phyloP scores from a whole-genome alignment of 1,284 basidiomycete species.

The Fistulina hepatica region DNA sequence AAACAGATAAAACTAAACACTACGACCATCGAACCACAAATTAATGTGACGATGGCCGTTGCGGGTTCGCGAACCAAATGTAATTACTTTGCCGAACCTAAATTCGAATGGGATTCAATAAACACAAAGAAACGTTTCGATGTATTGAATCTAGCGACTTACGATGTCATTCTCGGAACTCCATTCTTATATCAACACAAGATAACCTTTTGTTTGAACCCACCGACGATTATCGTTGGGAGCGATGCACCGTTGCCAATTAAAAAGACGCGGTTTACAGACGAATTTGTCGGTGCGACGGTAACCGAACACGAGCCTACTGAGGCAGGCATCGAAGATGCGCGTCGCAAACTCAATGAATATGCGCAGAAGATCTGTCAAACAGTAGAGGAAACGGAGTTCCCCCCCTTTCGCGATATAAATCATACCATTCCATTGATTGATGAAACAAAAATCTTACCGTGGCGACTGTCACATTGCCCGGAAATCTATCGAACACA shows the following conservation, averaged over 20 bases:
- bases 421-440: slow-evolving; percentile 23
- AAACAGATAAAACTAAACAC: not conserved
- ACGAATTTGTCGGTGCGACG: too few species aligned
- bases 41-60: not conserved
- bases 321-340: slow-evolving; percentile 1
- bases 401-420: slow-evolving; percentile 19
- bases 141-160: slow-evolving; percentile 9
- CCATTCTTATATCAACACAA: slow-evolving; percentile 10
- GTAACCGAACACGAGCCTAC: not conserved
- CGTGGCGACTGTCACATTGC: slow-evolving; percentile 7
- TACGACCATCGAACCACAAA: not conserved
- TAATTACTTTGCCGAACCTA: not conserved
- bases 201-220: slow-evolving; percentile 9
- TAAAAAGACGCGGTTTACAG: slow-evolving; percentile 10
- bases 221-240: slow-evolving; percentile 6
- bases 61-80: not conserved
- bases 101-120: slow-evolving; percentile 1
- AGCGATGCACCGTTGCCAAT: slow-evolving; percentile 8
- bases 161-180: slow-evolving; percentile 26
- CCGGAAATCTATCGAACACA: slow-evolving; percentile 13
- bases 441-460: slow-evolving; percentile 9
- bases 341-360: too few species aligned
- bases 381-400: slow-evolving; percentile 3
- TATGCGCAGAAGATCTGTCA: too few species aligned
- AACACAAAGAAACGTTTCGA: too few species aligned